A percentile compares a stretch with the other conserved stretches of the same genome.
These are phyloP conservation scores for Annulohypoxylon maeteangense DNA, from an alignment of 495 filamentous ascomycete species.

Conservation along the genomic window DNA sequence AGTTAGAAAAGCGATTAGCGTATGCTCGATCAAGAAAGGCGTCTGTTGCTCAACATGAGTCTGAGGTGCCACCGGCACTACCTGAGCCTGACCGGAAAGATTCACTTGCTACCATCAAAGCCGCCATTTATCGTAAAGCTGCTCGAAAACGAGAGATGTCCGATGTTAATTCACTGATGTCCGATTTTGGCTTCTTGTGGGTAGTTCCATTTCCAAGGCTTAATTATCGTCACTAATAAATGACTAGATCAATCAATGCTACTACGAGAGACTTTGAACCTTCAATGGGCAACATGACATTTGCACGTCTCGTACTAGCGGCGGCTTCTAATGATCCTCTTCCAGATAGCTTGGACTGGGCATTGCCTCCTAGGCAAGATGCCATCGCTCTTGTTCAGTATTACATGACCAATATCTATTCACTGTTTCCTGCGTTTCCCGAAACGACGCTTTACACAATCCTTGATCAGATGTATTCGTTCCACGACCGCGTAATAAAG, in stretches of 20 bases:
- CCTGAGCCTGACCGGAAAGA: slow-evolving; percentile 63
- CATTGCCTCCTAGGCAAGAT: slow-evolving; percentile 72
- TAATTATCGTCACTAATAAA: slow-evolving; percentile 19
- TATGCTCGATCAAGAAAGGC: slow-evolving; percentile 69
- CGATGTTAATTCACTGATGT: slow-evolving; percentile 82
- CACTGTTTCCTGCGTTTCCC: slow-evolving; percentile 80
- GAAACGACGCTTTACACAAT: slow-evolving; percentile 79
- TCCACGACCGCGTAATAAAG: slow-evolving; percentile 68
- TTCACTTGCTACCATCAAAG: slow-evolving; percentile 67
- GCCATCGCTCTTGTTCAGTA: slow-evolving; percentile 76
- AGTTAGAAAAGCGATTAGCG: slow-evolving; percentile 76
- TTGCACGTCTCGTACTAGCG: slow-evolving; percentile 82
- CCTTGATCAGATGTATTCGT: slow-evolving; percentile 79
- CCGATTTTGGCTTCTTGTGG: slow-evolving; percentile 83
- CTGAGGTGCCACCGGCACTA: slow-evolving; percentile 51
- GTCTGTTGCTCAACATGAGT: slow-evolving; percentile 61
- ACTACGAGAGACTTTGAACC: slow-evolving; percentile 92
- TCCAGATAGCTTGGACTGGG: slow-evolving; percentile 63
- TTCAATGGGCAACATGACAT: slow-evolving; percentile 84
- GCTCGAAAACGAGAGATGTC: slow-evolving; percentile 70
- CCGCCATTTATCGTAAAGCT: slow-evolving; percentile 69
- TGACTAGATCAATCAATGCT: slow-evolving; percentile 81
- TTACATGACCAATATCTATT: slow-evolving; percentile 83
- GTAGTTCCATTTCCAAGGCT: slow-evolving; percentile 36
- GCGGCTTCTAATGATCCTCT: slow-evolving; percentile 73